Evolutionary conservation across 495 filamentous ascomycete species (phyloP).

Genomic region (Hypoxylon trugodes): DNA sequence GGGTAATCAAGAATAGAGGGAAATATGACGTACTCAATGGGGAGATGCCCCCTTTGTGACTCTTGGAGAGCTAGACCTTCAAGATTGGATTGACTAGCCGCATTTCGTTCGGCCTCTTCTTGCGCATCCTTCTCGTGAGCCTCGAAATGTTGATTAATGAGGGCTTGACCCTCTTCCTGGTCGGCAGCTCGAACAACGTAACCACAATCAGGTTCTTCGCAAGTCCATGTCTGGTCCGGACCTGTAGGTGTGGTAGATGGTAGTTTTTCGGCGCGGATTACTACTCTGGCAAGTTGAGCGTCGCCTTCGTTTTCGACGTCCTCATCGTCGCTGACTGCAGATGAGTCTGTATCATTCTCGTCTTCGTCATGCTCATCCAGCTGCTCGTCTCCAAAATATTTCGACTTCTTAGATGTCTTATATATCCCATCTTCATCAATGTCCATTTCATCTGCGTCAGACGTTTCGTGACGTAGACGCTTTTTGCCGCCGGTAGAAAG

Average conservation of each 20-base stretch:
- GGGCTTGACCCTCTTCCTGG: constrained; percentile 61
- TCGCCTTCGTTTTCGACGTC: constrained; percentile 33
- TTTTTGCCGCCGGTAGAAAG: constrained; percentile 45
- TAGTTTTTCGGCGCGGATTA: constrained; percentile 54
- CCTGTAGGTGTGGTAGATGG: constrained; percentile 57
- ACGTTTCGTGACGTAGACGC: constrained; percentile 38
- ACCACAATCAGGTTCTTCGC: constrained; percentile 71
- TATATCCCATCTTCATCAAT: constrained; percentile 41
- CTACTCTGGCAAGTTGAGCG: constrained; percentile 42
- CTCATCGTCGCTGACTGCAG: constrained; percentile 51
- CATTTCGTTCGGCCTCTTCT: constrained; percentile 61
- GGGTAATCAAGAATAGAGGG: constrained; percentile 33
- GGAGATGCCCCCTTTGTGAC: constrained; percentile 60
- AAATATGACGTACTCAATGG: constrained; percentile 63
- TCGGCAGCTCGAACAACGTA: constrained; percentile 69
- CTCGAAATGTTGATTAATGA: constrained; percentile 70
- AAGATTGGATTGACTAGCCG: constrained; percentile 8
- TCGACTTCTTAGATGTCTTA: constrained; percentile 49
- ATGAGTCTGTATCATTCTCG: constrained; percentile 37
- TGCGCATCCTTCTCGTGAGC: constrained; percentile 71
- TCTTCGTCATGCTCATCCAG: constrained; percentile 52
- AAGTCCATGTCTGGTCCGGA: constrained; percentile 73
- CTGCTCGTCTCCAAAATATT: constrained; percentile 36
- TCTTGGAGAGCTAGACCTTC: constrained; percentile 58
- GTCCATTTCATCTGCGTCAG: constrained; percentile 46